Evolutionary conservation across 306 rosid genomes (phyloP).

Genomic region (Canavalia ensiformis): DNA sequence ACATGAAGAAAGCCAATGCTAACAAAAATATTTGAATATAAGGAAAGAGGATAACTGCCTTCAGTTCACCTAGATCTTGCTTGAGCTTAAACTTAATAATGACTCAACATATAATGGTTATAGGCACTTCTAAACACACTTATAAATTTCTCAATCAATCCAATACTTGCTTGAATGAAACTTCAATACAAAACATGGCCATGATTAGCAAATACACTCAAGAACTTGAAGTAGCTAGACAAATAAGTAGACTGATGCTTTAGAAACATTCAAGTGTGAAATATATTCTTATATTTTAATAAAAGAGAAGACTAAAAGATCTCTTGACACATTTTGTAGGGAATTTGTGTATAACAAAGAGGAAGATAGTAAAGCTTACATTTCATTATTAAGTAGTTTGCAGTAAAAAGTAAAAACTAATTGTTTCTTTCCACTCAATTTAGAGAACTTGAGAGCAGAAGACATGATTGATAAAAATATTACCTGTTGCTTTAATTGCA

Average conservation of each 20-base stretch:
- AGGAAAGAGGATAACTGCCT: constrained; percentile 4
- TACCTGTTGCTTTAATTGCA: constrained; percentile 91
- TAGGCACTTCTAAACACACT: background rate
- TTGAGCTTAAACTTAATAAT: constrained; percentile 33
- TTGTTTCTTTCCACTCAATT: constrained; percentile 5
- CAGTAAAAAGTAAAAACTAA: background rate
- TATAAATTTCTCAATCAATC: background rate
- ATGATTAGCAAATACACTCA: constrained; percentile 2
- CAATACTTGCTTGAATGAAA: background rate
- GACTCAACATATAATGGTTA: background rate
- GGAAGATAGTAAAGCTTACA: constrained; percentile 14
- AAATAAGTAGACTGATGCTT: constrained; percentile 12
- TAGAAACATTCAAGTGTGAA: background rate
- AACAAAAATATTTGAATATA: background rate
- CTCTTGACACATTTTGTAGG: background rate
- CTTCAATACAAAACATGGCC: background rate
- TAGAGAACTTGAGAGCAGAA: constrained; percentile 26
- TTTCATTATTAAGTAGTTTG: background rate
- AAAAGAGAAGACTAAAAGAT: constrained; percentile 3
- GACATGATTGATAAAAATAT: background rate
- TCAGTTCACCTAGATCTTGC: constrained; percentile 19
- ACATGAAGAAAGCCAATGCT: constrained; percentile 20
- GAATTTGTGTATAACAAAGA: background rate
- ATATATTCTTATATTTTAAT: background rate
- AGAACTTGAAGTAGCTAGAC: background rate